Base-by-base conservation (phyloP, 257 asterid genomes). In the Nemophila menziesii region DNA sequence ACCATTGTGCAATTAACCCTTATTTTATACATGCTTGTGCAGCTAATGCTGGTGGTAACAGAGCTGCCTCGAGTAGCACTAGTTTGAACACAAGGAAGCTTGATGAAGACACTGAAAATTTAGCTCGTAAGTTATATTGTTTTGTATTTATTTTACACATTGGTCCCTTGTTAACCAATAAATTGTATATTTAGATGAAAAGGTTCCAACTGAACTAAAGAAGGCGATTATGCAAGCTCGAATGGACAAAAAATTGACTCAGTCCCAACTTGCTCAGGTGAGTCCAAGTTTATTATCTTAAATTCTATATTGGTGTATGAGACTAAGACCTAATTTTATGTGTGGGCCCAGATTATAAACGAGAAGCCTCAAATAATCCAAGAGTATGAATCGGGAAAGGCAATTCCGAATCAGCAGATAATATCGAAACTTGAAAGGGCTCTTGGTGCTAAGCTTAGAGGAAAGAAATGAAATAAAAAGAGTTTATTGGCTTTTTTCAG, bases 231-330 rank as follows among this genome's bases (percentile, higher is more conserved):
- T 75, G 93, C 89, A 83, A 42, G 97, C 66, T 43, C 81, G 97
- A 24, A 69, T 53, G 77, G 95, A 83, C 2, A 89, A 89, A 77
- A 84, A 89, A 51, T 65, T 89, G 43, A 89, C 86, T 1, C 97
- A 89, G 54, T 61, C 97, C 50, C 90, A 89, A 58, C 92, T 89
- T 53, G 93, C 90, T 45, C 86, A 87, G 80, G 93, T 87, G 47
- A 42, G 50, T 56, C n/a, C n/a, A n/a, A n/a, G n/a, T n/a, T n/a
- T n/a, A n/a, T n/a, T n/a, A n/a, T n/a, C n/a, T n/a, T n/a, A n/a
- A n/a, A n/a, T n/a, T n/a, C n/a, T n/a, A n/a, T n/a, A n/a, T n/a
- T n/a, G n/a, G n/a, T n/a, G n/a, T n/a, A n/a, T n/a, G n/a, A 1
- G 17, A 37, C 16, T 14, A 8, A n/a, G 19, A 38, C 15, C 17